A percentile compares a stretch with the other conserved stretches of the same genome.
Conservation (phyloP, 2,329 filamentous ascomycete species). For the Penicillium concentricum region DNA sequence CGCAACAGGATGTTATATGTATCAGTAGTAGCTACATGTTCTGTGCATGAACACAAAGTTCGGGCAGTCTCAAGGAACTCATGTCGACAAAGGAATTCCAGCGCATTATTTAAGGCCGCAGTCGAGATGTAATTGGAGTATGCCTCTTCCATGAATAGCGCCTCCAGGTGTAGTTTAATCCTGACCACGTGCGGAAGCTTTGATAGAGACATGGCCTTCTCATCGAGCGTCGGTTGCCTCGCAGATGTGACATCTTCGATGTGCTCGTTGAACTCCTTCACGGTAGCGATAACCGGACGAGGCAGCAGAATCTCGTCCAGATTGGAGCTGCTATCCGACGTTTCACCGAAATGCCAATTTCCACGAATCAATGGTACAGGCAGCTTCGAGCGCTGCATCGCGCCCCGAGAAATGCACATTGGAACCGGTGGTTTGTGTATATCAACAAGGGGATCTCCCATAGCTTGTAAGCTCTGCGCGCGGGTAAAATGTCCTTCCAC, state of each 20-base stretch:
- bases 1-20: constrained; percentile 48
- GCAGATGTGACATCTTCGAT: constrained; percentile 38
- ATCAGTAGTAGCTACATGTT: constrained; percentile 38
- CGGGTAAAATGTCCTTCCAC: constrained; percentile 30
- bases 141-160: constrained; percentile 34
- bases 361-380: constrained; percentile 32
- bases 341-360: constrained; percentile 26
- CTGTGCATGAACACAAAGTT: constrained; percentile 35
- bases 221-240: constrained; percentile 11
- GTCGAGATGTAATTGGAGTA: constrained; percentile 37
- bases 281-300: constrained; percentile 27
- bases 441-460: constrained; percentile 30
- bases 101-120: constrained; percentile 42
- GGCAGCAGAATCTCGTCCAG: constrained; percentile 17
- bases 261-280: constrained; percentile 39
- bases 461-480: constrained; percentile 23
- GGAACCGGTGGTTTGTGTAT: constrained; percentile 30
- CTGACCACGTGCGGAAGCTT: constrained; percentile 11
- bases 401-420: constrained; percentile 30
- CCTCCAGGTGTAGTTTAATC: constrained; percentile 26
- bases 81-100: constrained; percentile 39
- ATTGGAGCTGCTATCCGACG: background rate
- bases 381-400: constrained; percentile 22
- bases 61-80: constrained; percentile 33
- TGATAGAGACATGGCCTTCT: constrained; percentile 3